These are phyloP conservation scores for Verbascum thapsus DNA, from an alignment of 257 asterid genomes.

Conservation along the genomic window DNA sequence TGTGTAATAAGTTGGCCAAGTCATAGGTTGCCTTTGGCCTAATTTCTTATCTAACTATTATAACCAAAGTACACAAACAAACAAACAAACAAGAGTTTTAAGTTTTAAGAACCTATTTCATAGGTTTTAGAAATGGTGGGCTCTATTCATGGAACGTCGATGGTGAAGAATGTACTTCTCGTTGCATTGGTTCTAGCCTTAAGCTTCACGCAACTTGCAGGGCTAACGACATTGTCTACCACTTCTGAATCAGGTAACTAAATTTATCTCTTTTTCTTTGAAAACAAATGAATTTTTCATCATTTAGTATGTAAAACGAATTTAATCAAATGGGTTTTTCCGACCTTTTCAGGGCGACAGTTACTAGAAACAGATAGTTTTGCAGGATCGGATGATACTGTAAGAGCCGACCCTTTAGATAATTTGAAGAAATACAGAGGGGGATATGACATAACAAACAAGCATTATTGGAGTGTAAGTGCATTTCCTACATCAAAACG, in stretches of 20 bases:
- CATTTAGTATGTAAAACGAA: no score
- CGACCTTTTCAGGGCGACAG: constrained; percentile 44
- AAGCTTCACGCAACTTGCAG: constrained; percentile 33
- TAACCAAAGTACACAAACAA: neutral
- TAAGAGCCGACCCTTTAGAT: constrained; percentile 69
- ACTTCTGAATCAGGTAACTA: constrained; percentile 36
- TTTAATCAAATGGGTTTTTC: constrained; percentile 26
- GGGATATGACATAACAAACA: constrained; percentile 76
- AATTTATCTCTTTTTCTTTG: neutral
- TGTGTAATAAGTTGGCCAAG: no score
- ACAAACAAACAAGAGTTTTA: neutral
- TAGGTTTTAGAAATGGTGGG: constrained; percentile 40
- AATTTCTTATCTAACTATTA: constrained; percentile 5
- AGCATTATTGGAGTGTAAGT: constrained; percentile 87
- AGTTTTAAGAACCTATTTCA: constrained; percentile 7
- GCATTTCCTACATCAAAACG: no score
- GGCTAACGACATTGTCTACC: constrained; percentile 22
- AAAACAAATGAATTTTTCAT: no score
- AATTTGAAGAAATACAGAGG: constrained; percentile 72
- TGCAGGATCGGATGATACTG: constrained; percentile 47
- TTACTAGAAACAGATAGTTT: constrained; percentile 33
- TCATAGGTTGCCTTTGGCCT: neutral
- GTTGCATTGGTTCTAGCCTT: constrained; percentile 30
- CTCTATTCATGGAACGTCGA: constrained; percentile 10
- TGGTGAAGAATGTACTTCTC: constrained; percentile 31